A percentile compares a stretch with the other conserved stretches of the same genome.
phyloP scores from a whole-genome alignment of 2,329 filamentous ascomycete genomes.

The Cordyceps cicadae region DNA sequence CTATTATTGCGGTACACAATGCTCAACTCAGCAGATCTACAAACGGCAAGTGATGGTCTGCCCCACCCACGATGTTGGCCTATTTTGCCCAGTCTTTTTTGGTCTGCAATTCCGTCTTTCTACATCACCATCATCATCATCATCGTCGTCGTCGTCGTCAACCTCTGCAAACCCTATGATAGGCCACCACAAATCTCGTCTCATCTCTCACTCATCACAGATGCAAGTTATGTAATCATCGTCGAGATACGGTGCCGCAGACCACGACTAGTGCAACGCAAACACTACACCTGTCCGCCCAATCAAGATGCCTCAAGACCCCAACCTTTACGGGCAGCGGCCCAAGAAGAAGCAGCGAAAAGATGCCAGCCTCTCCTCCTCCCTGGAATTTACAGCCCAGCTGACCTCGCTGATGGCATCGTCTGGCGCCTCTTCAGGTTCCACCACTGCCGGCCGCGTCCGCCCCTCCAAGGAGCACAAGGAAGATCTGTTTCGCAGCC shows the following conservation, averaged over 20 bases:
- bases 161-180: no score
- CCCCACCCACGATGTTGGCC: no score
- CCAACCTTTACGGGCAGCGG: slow-evolving; percentile 68
- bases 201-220: not conserved
- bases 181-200: no score
- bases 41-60: no score
- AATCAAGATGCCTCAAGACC: slow-evolving; percentile 44
- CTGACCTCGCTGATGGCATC: slow-evolving; percentile 72
- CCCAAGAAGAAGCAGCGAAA: slow-evolving; percentile 61
- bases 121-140: no score
- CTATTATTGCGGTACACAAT: no score
- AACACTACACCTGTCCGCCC: not conserved
- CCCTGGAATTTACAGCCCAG: slow-evolving; percentile 80
- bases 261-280: not conserved
- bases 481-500: slow-evolving; percentile 36
- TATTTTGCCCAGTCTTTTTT: no score
- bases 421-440: slow-evolving; percentile 27
- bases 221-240: not conserved
- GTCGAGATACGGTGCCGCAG: not conserved
- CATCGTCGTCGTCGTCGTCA: no score
- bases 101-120: no score
- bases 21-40: no score
- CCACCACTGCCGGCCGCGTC: slow-evolving; percentile 29
- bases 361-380: slow-evolving; percentile 62
- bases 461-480: slow-evolving; percentile 40